Conservation (phyloP, 352 stramenopile genomes). For the Phytophthora kernoviae region DNA sequence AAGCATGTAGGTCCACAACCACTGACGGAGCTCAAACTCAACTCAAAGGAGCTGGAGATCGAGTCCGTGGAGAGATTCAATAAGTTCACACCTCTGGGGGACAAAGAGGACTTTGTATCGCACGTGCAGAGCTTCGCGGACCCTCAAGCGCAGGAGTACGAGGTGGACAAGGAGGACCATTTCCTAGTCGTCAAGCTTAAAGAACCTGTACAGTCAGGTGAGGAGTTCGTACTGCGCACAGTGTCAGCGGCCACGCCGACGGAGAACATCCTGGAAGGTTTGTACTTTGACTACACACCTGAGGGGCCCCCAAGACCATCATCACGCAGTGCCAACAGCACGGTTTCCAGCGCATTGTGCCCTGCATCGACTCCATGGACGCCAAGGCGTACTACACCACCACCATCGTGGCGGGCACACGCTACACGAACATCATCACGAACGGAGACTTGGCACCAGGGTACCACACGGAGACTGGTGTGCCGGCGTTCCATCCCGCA, state of each 20-base stretch:
- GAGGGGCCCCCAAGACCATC: slow-evolving; percentile 73
- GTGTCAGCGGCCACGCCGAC: slow-evolving; percentile 69
- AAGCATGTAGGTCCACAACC: slow-evolving; percentile 46
- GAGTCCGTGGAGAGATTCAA: slow-evolving; percentile 57
- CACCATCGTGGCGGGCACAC: slow-evolving; percentile 70
- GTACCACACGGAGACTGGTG: slow-evolving; percentile 61
- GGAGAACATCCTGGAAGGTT: slow-evolving; percentile 77
- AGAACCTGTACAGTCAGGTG: slow-evolving; percentile 52
- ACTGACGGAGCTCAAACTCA: slow-evolving; percentile 67
- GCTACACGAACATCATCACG: slow-evolving; percentile 85
- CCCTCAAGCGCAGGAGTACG: slow-evolving; percentile 48
- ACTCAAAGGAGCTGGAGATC: slow-evolving; percentile 78
- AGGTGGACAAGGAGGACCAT: slow-evolving; percentile 70
- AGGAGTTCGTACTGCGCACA: slow-evolving; percentile 75
- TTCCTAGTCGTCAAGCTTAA: slow-evolving; percentile 69
- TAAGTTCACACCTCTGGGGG: slow-evolving; percentile 47
- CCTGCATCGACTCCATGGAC: slow-evolving; percentile 83
- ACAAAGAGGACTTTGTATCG: slow-evolving; percentile 53
- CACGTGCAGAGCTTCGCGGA: slow-evolving; percentile 61
- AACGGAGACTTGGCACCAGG: slow-evolving; percentile 75
- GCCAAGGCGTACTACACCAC: slow-evolving; percentile 84
- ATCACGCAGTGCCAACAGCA: slow-evolving; percentile 87
- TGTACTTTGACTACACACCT: slow-evolving; percentile 84
- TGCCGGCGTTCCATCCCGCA: slow-evolving; percentile 63
- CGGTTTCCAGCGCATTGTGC: slow-evolving; percentile 79